Conservation (phyloP, 2,329 filamentous ascomycete genomes). For the Aspergillus neotritici region DNA sequence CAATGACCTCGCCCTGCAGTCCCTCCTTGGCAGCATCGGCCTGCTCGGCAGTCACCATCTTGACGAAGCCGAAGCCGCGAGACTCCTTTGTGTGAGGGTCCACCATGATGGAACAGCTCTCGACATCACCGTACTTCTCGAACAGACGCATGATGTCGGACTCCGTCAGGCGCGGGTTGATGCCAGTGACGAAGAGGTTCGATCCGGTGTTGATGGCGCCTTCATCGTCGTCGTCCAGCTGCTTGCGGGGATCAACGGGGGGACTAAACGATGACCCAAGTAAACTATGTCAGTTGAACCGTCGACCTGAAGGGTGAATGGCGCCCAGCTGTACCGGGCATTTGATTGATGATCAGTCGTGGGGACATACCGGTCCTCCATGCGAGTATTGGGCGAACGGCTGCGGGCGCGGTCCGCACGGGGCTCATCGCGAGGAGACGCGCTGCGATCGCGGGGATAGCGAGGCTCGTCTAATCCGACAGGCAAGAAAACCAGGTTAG, state of each 20-base stretch:
- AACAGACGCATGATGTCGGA: slow-evolving; percentile 90
- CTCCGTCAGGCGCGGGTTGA: slow-evolving; percentile 86
- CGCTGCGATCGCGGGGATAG: slow-evolving; percentile 62
- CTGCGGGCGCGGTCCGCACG: slow-evolving; percentile 55
- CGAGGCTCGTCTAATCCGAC: slow-evolving; percentile 51
- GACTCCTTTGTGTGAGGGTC: slow-evolving; percentile 98
- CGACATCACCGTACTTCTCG: slow-evolving; percentile 97
- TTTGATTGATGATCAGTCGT: neutral
- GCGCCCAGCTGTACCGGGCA: neutral
- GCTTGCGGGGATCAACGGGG: slow-evolving; percentile 44
- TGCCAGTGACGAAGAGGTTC: slow-evolving; percentile 98
- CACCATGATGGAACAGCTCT: slow-evolving; percentile 99
- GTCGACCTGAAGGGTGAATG: neutral
- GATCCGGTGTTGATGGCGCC: slow-evolving; percentile 87
- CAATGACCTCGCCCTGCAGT: slow-evolving; percentile 88
- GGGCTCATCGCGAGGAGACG: slow-evolving; percentile 57
- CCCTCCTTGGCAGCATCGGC: slow-evolving; percentile 96
- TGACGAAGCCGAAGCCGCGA: slow-evolving; percentile 97
- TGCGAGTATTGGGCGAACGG: slow-evolving; percentile 58
- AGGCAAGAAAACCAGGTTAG: slow-evolving; percentile 13
- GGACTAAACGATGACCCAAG: slow-evolving; percentile 30
- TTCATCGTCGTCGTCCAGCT: slow-evolving; percentile 56
- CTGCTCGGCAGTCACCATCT: slow-evolving; percentile 93
- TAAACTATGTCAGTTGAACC: slow-evolving; percentile 3
- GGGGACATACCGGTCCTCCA: slow-evolving; percentile 45